Evolutionary conservation across 176 grass and related monocot species (phyloP), one percentile per base, ranked within the genome.

Genomic region (Musa troglodytarum): DNA sequence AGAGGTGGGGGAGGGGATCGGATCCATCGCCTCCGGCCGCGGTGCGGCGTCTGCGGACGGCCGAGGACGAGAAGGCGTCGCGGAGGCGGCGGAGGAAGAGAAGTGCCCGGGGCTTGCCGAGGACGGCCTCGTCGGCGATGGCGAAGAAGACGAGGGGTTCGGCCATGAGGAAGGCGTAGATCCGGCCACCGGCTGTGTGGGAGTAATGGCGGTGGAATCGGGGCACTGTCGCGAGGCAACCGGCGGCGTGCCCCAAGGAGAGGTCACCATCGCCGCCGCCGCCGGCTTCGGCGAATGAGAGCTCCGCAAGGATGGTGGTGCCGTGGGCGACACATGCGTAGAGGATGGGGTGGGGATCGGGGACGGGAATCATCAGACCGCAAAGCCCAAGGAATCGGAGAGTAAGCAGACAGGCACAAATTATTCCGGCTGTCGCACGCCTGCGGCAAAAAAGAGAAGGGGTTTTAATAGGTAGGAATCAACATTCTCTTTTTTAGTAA

Each of bases 321-420:
- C 59, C 75, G n/a, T 49, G 43, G 75, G 75, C 75, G 62, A 77
- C 75, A 62, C 75, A 77, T 21, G 63, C 75, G 61, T 77, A 77
- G 75, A 77, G 50, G 21, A 77, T 66, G n/a, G 43, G 43, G 43
- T 54, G 28, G 21, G 22, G 75, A 66, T 66, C 75, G 75, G 43
- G 17, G 16, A 51, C 6, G 22, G 52, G 50, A 73, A 21, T 17
- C 65, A 68, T 68, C 65, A 3, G 65, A 11, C 25, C 26, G 26
- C 34, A 43, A 43, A 43, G 34, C 34, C 4, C 34, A 43, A 43
- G 34, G 34, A 43, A 43, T 43, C 34, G 34, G 34, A 43, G 28
- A 29, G 2, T 29, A 29, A 43, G 34, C 34, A 6, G 34, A 43
- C 34, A 43, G 34, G 34, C 34, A 43, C 34, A 43, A 43, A 43